A percentile compares a stretch with the other conserved stretches of the same genome.
Evolutionary conservation across 768 basidiomycete species (phyloP).

Genomic region (Kwoniella dejecticola): DNA sequence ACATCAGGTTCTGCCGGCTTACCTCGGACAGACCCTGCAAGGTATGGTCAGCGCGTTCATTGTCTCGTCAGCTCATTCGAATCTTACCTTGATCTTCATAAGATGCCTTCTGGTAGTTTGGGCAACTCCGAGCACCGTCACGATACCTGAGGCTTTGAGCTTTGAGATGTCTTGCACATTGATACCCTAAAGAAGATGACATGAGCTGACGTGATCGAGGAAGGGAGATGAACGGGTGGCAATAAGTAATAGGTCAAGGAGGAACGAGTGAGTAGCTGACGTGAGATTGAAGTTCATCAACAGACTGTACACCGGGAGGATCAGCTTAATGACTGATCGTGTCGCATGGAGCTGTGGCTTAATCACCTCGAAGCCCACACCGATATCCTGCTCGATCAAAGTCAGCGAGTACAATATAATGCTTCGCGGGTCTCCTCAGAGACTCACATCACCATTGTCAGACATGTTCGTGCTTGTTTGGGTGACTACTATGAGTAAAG

Average conservation of each 20-base stretch:
- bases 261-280: conserved; percentile 22
- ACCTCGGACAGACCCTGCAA: conserved; percentile 85
- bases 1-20: background rate
- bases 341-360: too few species aligned
- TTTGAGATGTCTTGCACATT: conserved; percentile 94
- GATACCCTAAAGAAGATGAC: conserved; percentile 73
- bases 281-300: conserved; percentile 50
- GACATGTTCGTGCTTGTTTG: conserved; percentile 29
- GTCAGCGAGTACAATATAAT: too few species aligned
- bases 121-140: conserved; percentile 61
- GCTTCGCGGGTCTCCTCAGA: too few species aligned
- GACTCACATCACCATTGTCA: conserved; percentile 22
- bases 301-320: conserved; percentile 27
- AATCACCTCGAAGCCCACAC: conserved; percentile 25
- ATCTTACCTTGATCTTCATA: conserved; percentile 85
- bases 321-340: background rate
- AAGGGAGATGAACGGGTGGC: background rate
- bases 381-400: conserved; percentile 12
- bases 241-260: background rate
- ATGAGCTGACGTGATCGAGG: background rate
- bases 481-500: background rate
- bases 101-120: conserved; percentile 89
- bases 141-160: conserved; percentile 67
- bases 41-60: background rate
- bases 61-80: background rate